Percentiles rank a stretch among this genome's conserved stretches.
phyloP scores from a whole-genome alignment of 192 early-diverging fungal species.

The Backusella australiensis region DNA sequence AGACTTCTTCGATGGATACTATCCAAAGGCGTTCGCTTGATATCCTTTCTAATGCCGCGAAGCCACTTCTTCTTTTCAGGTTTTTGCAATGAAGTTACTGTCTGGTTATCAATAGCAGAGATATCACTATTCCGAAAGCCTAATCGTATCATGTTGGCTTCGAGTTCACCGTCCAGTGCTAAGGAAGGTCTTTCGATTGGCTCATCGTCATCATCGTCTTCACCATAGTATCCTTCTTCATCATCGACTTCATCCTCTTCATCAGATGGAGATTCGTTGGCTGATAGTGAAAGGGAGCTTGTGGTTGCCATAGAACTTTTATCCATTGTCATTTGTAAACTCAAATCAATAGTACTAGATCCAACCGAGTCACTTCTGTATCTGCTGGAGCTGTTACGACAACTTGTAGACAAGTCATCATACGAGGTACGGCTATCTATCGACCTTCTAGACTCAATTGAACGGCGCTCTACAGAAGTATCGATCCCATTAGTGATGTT shows the following conservation, averaged over 20 bases:
- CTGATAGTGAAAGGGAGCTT: background rate
- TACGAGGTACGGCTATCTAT: background rate
- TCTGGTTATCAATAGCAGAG: background rate
- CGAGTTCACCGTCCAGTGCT: background rate
- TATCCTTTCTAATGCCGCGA: slow-evolving; percentile 4
- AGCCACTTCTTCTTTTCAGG: slow-evolving; percentile 20
- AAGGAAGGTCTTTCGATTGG: background rate
- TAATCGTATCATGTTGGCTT: background rate
- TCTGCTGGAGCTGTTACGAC: background rate
- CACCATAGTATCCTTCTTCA: slow-evolving; percentile 4
- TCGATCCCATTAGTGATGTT: background rate
- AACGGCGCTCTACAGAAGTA: background rate
- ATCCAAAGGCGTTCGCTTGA: slow-evolving; percentile 3
- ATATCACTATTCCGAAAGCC: background rate
- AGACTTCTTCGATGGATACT: background rate
- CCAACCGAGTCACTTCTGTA: background rate
- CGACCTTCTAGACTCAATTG: background rate
- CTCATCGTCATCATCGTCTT: background rate
- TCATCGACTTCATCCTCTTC: slow-evolving; percentile 15
- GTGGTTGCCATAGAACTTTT: background rate
- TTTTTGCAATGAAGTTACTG: background rate
- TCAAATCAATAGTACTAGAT: background rate
- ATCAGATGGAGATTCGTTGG: background rate
- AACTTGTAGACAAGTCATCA: background rate
- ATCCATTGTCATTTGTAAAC: background rate